phyloP scores from a whole-genome alignment of 441 rosid species.

The Codiaeum variegatum region DNA sequence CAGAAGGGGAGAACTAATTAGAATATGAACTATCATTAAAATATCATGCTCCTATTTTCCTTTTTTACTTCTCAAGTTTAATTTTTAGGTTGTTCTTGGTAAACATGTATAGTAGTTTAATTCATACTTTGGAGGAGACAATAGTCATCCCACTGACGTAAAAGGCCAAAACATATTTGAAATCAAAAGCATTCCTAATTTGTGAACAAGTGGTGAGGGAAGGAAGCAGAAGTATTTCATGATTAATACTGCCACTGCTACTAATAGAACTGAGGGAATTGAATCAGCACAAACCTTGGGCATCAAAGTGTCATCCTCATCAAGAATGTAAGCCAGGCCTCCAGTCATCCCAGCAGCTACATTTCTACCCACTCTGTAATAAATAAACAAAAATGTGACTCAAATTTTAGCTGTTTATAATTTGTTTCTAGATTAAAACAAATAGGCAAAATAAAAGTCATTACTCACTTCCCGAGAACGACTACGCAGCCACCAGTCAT shows the following conservation, averaged over 20 bases:
- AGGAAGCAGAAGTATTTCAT: not conserved
- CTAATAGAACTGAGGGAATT: not conserved
- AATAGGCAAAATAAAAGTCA: constrained; percentile 7
- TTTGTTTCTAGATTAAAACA: constrained; percentile 13
- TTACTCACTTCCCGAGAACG: constrained; percentile 90
- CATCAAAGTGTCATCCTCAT: constrained; percentile 76
- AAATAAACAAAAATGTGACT: constrained; percentile 17
- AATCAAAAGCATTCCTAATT: not conserved
- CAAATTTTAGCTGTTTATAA: not conserved
- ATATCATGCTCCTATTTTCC: not conserved
- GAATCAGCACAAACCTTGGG: constrained; percentile 61
- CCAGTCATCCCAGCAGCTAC: constrained; percentile 99
- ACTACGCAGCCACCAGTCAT: constrained; percentile 99
- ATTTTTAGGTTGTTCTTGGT: not conserved
- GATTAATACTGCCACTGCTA: not conserved
- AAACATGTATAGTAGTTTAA: not conserved
- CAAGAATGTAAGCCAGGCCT: constrained; percentile 89
- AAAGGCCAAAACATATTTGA: not conserved
- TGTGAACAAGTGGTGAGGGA: not conserved
- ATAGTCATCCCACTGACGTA: not conserved
- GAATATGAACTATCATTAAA: not conserved
- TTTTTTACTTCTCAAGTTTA: not conserved
- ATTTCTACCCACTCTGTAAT: constrained; percentile 89
- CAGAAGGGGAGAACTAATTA: not conserved
- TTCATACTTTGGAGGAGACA: not conserved